Conservation (phyloP, 139 green algal genomes). For the Desmodesmus armatus region DNA sequence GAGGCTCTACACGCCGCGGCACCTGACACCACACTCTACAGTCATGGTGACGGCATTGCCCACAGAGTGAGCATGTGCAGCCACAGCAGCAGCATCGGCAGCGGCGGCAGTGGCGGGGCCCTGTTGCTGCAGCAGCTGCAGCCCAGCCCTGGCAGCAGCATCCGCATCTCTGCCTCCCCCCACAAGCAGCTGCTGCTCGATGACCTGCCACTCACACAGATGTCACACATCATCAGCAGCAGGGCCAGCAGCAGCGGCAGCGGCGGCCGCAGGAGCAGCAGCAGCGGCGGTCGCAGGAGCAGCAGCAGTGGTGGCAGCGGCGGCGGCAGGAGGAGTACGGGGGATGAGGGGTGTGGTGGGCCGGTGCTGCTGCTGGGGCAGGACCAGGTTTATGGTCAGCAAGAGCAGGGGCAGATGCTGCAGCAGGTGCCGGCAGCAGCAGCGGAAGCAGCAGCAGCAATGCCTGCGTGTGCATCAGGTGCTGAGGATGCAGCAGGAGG, state of each 20-base stretch:
- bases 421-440: neutral
- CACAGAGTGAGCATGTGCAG: too few species aligned
- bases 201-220: neutral
- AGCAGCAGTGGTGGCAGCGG: neutral
- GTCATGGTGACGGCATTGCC: too few species aligned
- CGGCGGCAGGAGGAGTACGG: neutral
- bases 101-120: neutral
- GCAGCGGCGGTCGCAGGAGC: neutral
- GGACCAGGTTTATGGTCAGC: neutral
- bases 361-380: neutral
- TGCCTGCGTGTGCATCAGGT: too few species aligned
- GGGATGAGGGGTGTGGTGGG: neutral
- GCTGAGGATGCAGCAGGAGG: too few species aligned
- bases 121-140: too few species aligned
- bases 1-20: too few species aligned
- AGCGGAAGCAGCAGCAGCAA: neutral
- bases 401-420: neutral
- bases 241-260: neutral
- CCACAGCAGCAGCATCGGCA: conserved; percentile 11
- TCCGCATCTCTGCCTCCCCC: too few species aligned
- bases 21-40: too few species aligned
- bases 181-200: neutral
- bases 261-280: neutral
- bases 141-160: too few species aligned
- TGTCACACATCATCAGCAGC: neutral